phyloP scores from a whole-genome alignment of 805 yeast genomes.

The Saturnispora galanensis region DNA sequence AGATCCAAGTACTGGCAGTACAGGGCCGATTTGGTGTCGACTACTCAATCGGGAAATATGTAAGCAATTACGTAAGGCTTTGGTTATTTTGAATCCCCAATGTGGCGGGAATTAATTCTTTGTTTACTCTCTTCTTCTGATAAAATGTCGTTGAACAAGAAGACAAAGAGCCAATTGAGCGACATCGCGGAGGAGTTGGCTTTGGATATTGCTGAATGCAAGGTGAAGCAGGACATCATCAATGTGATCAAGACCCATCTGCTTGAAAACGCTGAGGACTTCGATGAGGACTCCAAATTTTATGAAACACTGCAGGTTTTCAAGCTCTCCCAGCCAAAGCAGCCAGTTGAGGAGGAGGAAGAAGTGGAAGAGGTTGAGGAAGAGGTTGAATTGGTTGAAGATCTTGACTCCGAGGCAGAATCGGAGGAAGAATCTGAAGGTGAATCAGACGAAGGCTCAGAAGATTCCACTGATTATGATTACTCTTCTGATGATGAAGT shows the following conservation, averaged over 20 bases:
- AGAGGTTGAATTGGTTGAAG: conserved; percentile 9
- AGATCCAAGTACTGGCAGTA: conserved; percentile 26
- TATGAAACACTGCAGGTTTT: conserved; percentile 19
- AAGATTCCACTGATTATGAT: conserved; percentile 47
- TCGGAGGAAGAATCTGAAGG: conserved; percentile 48
- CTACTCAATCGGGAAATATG: conserved; percentile 7
- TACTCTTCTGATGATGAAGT: conserved; percentile 12
- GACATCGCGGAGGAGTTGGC: conserved; percentile 25
- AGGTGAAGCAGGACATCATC: conserved; percentile 23
- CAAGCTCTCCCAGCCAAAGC: not conserved
- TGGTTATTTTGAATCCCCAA: too few relatives aligned
- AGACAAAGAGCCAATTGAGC: conserved; percentile 24
- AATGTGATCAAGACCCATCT: conserved; percentile 19
- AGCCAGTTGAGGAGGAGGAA: conserved; percentile 60
- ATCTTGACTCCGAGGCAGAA: not conserved
- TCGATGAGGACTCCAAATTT: conserved; percentile 19
- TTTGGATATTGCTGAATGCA: conserved; percentile 17
- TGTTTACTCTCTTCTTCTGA: not conserved
- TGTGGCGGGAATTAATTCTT: not conserved
- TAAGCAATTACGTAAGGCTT: conserved; percentile 1
- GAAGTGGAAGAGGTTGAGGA: conserved; percentile 24
- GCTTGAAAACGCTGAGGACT: conserved; percentile 16
- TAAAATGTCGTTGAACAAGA: conserved; percentile 13
- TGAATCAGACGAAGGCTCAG: conserved; percentile 4
- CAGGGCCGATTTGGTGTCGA: not conserved